Evolutionary conservation across 2,329 filamentous ascomycete species (phyloP).

Genomic region (Pseudogymnoascus sp.): DNA sequence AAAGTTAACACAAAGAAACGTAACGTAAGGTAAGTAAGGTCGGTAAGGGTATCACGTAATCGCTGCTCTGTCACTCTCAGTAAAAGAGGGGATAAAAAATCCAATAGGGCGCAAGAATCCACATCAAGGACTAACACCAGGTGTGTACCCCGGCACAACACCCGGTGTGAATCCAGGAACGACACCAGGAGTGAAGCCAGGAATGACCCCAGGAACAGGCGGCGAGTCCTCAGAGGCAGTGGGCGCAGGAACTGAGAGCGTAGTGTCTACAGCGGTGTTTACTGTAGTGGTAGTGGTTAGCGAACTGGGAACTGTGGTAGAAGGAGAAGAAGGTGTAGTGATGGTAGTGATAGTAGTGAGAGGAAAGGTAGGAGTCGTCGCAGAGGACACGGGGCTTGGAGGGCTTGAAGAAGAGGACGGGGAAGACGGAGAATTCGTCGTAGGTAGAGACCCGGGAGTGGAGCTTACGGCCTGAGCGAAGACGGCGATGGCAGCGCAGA

Average conservation of each 20-base stretch:
- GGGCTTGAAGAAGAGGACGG: not conserved
- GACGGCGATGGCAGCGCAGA: constrained; percentile 51
- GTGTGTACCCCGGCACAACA: not conserved
- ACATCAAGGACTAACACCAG: not conserved
- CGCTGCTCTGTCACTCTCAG: not conserved
- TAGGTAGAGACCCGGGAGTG: not conserved
- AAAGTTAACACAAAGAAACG: not conserved
- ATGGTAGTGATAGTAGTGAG: not conserved
- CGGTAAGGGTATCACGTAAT: not conserved
- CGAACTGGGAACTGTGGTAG: not conserved
- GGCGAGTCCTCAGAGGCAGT: not conserved
- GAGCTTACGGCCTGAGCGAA: constrained; percentile 29
- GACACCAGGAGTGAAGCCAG: not conserved
- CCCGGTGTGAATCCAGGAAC: not conserved
- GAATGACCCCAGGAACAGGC: not conserved
- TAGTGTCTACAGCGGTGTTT: not conserved
- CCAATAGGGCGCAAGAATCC: not conserved
- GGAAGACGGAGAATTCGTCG: not conserved
- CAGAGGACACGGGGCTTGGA: not conserved
- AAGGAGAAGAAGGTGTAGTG: not conserved
- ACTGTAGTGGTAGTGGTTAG: not conserved
- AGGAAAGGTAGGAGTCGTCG: not conserved
- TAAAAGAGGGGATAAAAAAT: too few relatives aligned
- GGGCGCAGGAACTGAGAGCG: not conserved
- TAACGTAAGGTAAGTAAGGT: too few relatives aligned